A percentile compares a stretch with the other conserved stretches of the same genome.
Evolutionary conservation across 441 rosid species (phyloP).

Genomic region (Theobroma grandiflorum): DNA sequence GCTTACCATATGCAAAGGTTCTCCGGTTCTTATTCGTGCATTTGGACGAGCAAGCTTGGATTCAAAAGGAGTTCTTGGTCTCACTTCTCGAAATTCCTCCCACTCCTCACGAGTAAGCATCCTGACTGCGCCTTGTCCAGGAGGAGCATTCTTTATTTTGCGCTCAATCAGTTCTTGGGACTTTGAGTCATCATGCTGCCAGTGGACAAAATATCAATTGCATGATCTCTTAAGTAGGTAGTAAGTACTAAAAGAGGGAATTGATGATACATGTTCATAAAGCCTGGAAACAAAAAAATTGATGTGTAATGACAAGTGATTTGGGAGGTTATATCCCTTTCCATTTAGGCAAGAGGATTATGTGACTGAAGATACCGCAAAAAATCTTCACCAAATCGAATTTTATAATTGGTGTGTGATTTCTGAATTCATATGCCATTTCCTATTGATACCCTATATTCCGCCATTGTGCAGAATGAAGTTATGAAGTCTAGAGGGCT

Average conservation of each 20-base stretch:
- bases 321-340: not conserved
- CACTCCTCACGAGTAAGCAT: slow-evolving; percentile 90
- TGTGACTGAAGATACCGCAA: not conserved
- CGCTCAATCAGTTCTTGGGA: slow-evolving; percentile 91
- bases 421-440: not conserved
- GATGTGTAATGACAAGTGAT: not conserved
- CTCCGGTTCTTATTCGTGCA: slow-evolving; percentile 87
- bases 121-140: slow-evolving; percentile 80
- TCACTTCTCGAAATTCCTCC: slow-evolving; percentile 83
- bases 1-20: slow-evolving; percentile 66
- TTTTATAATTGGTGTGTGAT: not conserved
- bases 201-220: slow-evolving; percentile 20
- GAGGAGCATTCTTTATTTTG: slow-evolving; percentile 83
- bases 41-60: slow-evolving; percentile 94
- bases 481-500: not conserved
- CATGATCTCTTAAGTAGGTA: not conserved
- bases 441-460: not conserved
- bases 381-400: not conserved
- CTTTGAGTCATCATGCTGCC: slow-evolving; percentile 77
- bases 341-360: slow-evolving; percentile 1
- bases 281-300: slow-evolving; percentile 8
- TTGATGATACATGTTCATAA: not conserved
- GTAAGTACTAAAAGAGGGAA: not conserved
- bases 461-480: slow-evolving; percentile 4
- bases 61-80: slow-evolving; percentile 97